Percentiles rank a stretch among this genome's conserved stretches.
Conservation (phyloP, 2,329 filamentous ascomycete species). For the Claviceps fusiformis region DNA sequence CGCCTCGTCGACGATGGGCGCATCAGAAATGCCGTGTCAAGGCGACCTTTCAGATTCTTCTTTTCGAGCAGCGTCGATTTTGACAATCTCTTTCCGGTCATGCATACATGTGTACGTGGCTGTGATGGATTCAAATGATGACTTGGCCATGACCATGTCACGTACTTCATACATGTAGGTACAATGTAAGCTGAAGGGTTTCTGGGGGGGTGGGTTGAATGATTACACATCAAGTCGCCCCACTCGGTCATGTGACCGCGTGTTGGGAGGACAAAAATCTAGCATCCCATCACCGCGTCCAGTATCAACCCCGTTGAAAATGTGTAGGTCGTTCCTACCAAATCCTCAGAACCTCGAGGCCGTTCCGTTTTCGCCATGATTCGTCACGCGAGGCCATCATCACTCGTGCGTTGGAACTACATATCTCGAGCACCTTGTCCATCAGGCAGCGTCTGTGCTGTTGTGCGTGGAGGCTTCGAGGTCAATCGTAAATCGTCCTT, state of each 20-base stretch:
- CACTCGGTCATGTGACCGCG: constrained; percentile 1
- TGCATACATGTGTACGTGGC: neutral
- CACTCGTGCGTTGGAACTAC: constrained; percentile 22
- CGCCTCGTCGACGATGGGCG: no score
- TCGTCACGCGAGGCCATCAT: constrained; percentile 15
- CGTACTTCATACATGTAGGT: no score
- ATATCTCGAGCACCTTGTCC: constrained; percentile 6
- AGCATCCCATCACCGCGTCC: neutral
- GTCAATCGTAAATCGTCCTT: neutral
- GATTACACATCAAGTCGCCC: no score
- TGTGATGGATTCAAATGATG: neutral
- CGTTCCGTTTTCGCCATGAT: constrained; percentile 14
- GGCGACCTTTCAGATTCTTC: neutral
- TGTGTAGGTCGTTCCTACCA: neutral
- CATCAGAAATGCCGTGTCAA: neutral
- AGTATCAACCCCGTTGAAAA: neutral
- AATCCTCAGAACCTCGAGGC: neutral
- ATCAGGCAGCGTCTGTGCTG: neutral
- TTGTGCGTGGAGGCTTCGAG: neutral
- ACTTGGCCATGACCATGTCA: no score
- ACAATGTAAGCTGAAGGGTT: no score
- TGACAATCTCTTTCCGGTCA: neutral
- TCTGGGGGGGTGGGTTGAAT: no score
- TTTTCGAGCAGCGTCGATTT: neutral
- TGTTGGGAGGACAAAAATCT: neutral